These are phyloP conservation scores for Exsudoporus floridanus DNA, from an alignment of 1,284 basidiomycete genomes.

Conservation along the genomic window DNA sequence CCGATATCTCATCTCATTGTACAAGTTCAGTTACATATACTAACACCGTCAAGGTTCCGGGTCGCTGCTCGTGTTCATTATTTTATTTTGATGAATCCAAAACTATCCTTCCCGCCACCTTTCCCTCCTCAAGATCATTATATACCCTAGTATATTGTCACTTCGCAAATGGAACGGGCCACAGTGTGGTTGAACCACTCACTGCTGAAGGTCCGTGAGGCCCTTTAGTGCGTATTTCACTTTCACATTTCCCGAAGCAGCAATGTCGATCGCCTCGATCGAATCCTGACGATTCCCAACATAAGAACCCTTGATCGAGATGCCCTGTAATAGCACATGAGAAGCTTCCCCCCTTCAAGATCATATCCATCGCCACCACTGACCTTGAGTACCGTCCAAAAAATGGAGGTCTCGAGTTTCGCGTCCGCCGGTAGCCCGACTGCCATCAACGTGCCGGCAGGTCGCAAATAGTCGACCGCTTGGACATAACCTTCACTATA, in stretches of 20 bases:
- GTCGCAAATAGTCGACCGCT: slow-evolving; percentile 68
- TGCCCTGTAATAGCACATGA: slow-evolving; percentile 37
- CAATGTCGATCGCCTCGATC: slow-evolving; percentile 70
- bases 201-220: slow-evolving; percentile 56
- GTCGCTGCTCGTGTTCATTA: not conserved
- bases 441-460: slow-evolving; percentile 67
- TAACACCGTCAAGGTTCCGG: too few relatives aligned
- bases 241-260: slow-evolving; percentile 65
- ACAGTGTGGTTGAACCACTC: too few relatives aligned
- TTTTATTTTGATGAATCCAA: slow-evolving; percentile 46
- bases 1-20: too few relatives aligned
- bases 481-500: slow-evolving; percentile 62
- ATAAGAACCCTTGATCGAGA: slow-evolving; percentile 72
- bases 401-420: slow-evolving; percentile 64
- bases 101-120: slow-evolving; percentile 62
- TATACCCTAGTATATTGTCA: slow-evolving; percentile 43
- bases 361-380: not conserved
- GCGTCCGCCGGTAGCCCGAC: slow-evolving; percentile 71
- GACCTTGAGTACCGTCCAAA: slow-evolving; percentile 71
- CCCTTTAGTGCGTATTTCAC: slow-evolving; percentile 52
- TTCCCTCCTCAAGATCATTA: slow-evolving; percentile 54
- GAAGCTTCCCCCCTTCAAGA: not conserved
- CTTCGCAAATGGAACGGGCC: not conserved
- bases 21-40: not conserved
- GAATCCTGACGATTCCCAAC: slow-evolving; percentile 78